Percentiles rank a stretch among this genome's conserved stretches.
These are phyloP conservation scores for Nepenthes gracilis DNA, from an alignment of 148 eudicot genomes.

Conservation along the genomic window DNA sequence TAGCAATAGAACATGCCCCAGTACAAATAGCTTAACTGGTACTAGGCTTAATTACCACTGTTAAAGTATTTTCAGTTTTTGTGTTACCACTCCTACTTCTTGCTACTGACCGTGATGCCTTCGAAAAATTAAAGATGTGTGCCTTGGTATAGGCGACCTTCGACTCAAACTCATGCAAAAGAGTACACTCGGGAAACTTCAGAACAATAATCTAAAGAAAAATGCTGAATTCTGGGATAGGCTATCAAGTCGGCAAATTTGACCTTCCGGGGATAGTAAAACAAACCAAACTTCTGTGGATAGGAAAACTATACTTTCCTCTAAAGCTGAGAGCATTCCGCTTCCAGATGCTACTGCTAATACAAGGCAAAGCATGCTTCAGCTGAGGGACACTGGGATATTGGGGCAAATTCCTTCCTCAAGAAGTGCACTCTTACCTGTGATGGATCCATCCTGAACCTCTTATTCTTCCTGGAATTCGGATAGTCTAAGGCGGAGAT, in stretches of 20 bases:
- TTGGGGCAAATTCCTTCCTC: constrained; percentile 28
- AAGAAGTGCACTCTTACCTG: constrained; percentile 26
- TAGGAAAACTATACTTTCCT: background rate
- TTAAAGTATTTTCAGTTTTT: constrained; percentile 2
- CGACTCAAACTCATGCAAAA: constrained; percentile 69
- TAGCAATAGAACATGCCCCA: constrained; percentile 8
- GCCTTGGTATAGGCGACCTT: constrained; percentile 58
- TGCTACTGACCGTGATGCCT: constrained; percentile 18
- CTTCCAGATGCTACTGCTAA: constrained; percentile 27
- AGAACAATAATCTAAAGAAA: constrained; percentile 22
- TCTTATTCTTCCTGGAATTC: constrained; percentile 49
- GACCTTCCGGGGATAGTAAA: constrained; percentile 5
- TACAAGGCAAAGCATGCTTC: constrained; percentile 17
- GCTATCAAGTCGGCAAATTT: constrained; percentile 27
- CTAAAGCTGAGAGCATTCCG: constrained; percentile 22
- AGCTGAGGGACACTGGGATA: constrained; percentile 19
- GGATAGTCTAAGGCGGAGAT: constrained; percentile 40
- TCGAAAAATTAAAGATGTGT: constrained; percentile 28
- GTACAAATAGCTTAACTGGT: constrained; percentile 36
- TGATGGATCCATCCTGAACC: constrained; percentile 26
- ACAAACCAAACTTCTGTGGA: background rate
- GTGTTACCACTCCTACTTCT: constrained; percentile 10
- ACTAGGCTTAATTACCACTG: constrained; percentile 12
- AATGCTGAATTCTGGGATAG: constrained; percentile 52
- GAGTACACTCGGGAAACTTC: constrained; percentile 14